Conservation (phyloP, 169 alveolate genomes). For the Plasmodium cynomolgi region DNA sequence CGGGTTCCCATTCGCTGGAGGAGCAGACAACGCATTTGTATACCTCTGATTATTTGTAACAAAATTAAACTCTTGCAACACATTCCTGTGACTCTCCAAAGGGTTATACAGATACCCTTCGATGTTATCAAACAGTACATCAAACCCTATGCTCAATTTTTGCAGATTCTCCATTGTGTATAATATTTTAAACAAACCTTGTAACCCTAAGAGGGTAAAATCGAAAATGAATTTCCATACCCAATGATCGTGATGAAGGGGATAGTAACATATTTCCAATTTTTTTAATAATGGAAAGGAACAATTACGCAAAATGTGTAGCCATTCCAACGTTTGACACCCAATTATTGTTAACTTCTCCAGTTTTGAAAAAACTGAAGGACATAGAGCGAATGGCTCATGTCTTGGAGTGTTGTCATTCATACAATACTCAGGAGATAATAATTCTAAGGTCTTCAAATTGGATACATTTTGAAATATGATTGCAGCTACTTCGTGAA, state of each 20-base stretch:
- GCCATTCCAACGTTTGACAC: constrained; percentile 73
- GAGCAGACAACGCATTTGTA: constrained; percentile 38
- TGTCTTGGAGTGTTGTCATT: constrained; percentile 72
- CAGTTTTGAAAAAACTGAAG: constrained; percentile 51
- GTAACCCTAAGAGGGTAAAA: constrained; percentile 66
- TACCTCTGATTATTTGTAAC: constrained; percentile 15
- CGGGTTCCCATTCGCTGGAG: constrained; percentile 69
- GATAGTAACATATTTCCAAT: constrained; percentile 67
- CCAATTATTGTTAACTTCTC: constrained; percentile 73
- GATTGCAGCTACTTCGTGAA: constrained; percentile 75
- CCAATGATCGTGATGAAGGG: constrained; percentile 75
- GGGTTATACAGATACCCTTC: constrained; percentile 71
- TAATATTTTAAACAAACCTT: constrained; percentile 62
- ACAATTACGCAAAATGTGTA: constrained; percentile 73
- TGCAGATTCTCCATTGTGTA: constrained; percentile 71
- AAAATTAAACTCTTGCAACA: constrained; percentile 30
- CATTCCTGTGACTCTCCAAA: constrained; percentile 65
- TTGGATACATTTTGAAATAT: constrained; percentile 66
- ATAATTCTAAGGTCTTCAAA: constrained; percentile 66
- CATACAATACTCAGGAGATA: constrained; percentile 71
- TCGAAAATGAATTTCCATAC: constrained; percentile 72
- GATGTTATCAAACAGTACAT: constrained; percentile 49
- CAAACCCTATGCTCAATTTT: constrained; percentile 64
- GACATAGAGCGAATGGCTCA: constrained; percentile 69
- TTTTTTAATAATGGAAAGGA: constrained; percentile 70